Percentiles rank a stretch among this genome's conserved stretches.
Evolutionary conservation across 768 basidiomycete species (phyloP).

Genomic region (Pleurotus ostreatus): DNA sequence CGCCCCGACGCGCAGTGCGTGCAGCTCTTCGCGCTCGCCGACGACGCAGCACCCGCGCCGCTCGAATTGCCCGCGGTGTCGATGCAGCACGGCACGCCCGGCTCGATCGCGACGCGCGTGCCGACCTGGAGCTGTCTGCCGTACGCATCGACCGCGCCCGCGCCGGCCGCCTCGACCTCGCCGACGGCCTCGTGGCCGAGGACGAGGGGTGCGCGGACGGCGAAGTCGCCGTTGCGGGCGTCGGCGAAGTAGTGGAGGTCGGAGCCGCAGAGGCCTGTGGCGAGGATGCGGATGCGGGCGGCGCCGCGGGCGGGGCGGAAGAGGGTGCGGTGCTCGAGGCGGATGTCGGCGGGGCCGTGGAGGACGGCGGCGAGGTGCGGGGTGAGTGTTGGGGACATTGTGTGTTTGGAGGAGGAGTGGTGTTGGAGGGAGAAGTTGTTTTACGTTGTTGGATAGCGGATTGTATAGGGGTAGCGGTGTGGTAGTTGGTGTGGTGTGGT

Average conservation of each 20-base stretch:
- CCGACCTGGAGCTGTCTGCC: constrained; percentile 64
- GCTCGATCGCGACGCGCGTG: constrained; percentile 91
- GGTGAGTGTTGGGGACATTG: constrained; percentile 43
- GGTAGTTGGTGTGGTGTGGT: no score
- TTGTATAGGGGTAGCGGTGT: no score
- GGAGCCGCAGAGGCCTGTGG: constrained; percentile 90
- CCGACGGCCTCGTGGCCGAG: constrained; percentile 96
- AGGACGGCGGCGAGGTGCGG: constrained; percentile 75
- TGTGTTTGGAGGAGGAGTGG: not conserved
- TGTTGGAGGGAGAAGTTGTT: no score
- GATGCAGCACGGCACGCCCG: constrained; percentile 78
- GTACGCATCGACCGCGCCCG: constrained; percentile 68
- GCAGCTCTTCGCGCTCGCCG: constrained; percentile 29
- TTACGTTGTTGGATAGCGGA: no score
- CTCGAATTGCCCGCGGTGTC: no score
- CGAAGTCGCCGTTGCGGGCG: constrained; percentile 91
- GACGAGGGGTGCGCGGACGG: constrained; percentile 78
- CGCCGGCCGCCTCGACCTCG: constrained; percentile 77
- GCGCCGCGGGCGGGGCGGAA: constrained; percentile 70
- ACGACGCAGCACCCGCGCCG: no score
- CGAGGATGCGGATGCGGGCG: constrained; percentile 73
- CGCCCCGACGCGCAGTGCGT: constrained; percentile 66
- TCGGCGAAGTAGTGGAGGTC: constrained; percentile 92
- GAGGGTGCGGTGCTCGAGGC: constrained; percentile 67
- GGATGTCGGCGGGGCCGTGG: constrained; percentile 79